phyloP scores from a whole-genome alignment of 441 rosid genomes.

The Adansonia rubrostipa region DNA sequence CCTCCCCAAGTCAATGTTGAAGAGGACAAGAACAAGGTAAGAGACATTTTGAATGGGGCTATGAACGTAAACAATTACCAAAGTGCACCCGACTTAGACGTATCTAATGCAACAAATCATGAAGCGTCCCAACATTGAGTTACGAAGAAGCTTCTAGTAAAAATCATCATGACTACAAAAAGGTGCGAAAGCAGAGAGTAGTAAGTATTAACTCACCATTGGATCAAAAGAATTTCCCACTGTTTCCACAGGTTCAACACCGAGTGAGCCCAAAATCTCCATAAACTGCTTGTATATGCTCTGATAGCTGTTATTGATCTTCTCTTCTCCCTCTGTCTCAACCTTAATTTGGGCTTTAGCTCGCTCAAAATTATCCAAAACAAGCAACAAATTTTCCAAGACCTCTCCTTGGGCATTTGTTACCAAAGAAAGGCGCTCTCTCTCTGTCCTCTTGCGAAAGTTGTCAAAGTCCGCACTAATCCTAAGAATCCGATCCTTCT shows the following conservation, averaged over 20 bases:
- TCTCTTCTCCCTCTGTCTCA: conserved; percentile 91
- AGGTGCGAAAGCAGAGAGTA: too few species aligned
- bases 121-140: too few species aligned
- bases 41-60: too few species aligned
- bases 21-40: too few species aligned
- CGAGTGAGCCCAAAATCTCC: conserved; percentile 42
- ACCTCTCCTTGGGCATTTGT: conserved; percentile 92
- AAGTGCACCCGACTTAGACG: not conserved
- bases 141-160: too few species aligned
- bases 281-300: conserved; percentile 89
- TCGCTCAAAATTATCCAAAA: conserved; percentile 94
- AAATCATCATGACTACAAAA: too few species aligned
- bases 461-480: conserved; percentile 96
- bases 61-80: too few species aligned
- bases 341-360: conserved; percentile 85
- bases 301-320: conserved; percentile 85
- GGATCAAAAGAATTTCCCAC: too few species aligned
- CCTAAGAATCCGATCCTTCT: conserved; percentile 77
- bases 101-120: not conserved
- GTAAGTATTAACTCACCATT: too few species aligned
- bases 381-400: conserved; percentile 72
- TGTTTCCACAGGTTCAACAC: too few species aligned
- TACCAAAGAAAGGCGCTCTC: conserved; percentile 78
- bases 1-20: not conserved
- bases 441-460: conserved; percentile 89